Conservation (phyloP, 139 green algal genomes). For the Bryopsis sp. region DNA sequence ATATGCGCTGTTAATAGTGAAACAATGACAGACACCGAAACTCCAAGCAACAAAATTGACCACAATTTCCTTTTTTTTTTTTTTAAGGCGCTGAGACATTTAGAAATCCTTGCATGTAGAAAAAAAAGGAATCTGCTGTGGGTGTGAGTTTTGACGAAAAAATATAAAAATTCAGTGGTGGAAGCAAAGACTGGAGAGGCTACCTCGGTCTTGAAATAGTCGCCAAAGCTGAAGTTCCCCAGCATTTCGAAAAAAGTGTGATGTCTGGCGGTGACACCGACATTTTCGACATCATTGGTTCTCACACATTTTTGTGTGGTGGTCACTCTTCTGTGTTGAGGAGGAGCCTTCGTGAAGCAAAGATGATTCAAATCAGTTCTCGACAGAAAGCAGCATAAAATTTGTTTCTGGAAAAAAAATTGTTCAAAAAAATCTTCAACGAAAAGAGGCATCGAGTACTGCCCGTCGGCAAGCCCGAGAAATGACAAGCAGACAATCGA, state of each 20-base stretch:
- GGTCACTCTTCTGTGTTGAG: constrained; percentile 58
- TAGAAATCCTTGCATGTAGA: too few relatives aligned
- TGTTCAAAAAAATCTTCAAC: not conserved
- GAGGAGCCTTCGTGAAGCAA: constrained; percentile 16
- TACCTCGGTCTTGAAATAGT: constrained; percentile 91
- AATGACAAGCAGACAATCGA: not conserved
- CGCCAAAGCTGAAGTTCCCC: constrained; percentile 92
- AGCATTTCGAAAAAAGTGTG: constrained; percentile 98
- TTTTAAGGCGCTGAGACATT: too few relatives aligned
- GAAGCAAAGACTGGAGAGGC: too few relatives aligned
- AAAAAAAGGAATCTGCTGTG: too few relatives aligned
- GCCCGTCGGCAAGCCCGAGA: not conserved
- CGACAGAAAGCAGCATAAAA: not conserved
- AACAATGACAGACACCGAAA: too few relatives aligned
- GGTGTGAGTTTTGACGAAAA: too few relatives aligned
- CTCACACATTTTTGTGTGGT: constrained; percentile 92
- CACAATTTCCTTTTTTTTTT: too few relatives aligned
- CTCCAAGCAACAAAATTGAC: too few relatives aligned
- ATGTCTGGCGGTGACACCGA: constrained; percentile 84
- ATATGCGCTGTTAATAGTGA: too few relatives aligned
- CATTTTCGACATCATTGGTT: constrained; percentile 95
- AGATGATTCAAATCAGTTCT: not conserved
- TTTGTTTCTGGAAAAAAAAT: not conserved
- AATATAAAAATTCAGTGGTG: too few relatives aligned
- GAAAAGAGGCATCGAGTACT: not conserved